phyloP scores from a whole-genome alignment of 139 green algal genomes.

The Spirogloea muscicola region DNA sequence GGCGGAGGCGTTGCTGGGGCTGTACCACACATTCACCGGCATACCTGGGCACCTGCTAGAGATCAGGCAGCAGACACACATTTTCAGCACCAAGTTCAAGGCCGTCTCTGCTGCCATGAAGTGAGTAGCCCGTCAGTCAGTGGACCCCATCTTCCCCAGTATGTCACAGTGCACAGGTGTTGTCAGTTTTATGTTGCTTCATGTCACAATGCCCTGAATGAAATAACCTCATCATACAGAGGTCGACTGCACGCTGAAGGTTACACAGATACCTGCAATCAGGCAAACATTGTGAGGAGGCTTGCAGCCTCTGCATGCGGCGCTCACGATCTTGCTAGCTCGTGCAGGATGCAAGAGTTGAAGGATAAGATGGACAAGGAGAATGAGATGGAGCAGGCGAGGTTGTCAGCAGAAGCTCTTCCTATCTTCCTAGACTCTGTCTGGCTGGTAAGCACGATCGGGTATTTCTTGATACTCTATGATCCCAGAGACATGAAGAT shows the following conservation, averaged over 20 bases:
- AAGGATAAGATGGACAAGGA: conserved; percentile 27
- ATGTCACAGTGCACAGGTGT: no score
- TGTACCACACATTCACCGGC: conserved; percentile 22
- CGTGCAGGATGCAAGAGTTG: conserved; percentile 13
- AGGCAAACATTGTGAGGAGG: no score
- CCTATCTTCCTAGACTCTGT: conserved; percentile 22
- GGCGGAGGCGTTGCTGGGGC: conserved; percentile 27
- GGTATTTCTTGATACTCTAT: no score
- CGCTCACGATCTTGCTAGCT: no score
- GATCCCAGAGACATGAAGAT: no score
- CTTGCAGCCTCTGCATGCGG: no score
- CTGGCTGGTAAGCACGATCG: conserved; percentile 41
- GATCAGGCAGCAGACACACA: conserved; percentile 15
- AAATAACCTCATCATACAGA: background rate
- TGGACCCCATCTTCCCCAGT: no score
- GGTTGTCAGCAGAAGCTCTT: background rate
- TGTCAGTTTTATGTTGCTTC: no score
- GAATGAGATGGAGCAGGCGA: background rate
- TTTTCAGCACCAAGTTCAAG: conserved; percentile 26
- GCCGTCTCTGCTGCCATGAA: conserved; percentile 12
- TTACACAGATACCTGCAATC: no score
- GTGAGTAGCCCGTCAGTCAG: conserved; percentile 1
- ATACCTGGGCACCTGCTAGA: conserved; percentile 19
- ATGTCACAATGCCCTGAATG: background rate
- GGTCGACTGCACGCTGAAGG: no score